Conservation (phyloP, 768 basidiomycete species). For the Mycena crocata region DNA sequence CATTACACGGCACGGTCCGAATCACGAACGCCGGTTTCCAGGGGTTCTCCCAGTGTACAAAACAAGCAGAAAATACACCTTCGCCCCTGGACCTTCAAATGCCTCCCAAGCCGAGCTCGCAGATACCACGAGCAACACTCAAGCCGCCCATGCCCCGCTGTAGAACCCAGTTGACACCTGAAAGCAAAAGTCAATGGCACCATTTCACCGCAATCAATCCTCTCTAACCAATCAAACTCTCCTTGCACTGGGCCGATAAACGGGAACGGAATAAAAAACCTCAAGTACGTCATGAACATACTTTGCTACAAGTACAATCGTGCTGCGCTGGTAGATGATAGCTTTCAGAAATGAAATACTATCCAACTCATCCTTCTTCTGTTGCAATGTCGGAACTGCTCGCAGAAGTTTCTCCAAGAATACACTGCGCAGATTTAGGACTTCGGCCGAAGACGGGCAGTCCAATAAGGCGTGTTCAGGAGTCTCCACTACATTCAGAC, state of each 20-base stretch:
- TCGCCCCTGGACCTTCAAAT: too few relatives aligned
- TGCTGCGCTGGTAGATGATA: background rate
- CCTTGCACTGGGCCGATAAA: background rate
- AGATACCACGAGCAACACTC: too few relatives aligned
- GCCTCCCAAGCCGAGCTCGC: too few relatives aligned
- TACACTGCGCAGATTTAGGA: background rate
- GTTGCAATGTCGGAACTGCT: background rate
- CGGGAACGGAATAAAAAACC: background rate
- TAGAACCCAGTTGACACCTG: too few relatives aligned
- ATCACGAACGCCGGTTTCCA: too few relatives aligned
- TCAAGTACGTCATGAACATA: background rate
- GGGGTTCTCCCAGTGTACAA: too few relatives aligned
- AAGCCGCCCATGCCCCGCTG: too few relatives aligned
- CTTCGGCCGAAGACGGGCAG: background rate
- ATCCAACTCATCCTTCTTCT: background rate
- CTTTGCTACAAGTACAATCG: background rate
- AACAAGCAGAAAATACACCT: too few relatives aligned
- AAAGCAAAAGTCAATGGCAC: too few relatives aligned
- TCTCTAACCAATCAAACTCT: too few relatives aligned
- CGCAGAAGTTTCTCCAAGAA: background rate
- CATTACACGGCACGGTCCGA: too few relatives aligned
- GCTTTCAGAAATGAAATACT: background rate
- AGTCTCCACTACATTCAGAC: background rate
- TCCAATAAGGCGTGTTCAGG: constrained; percentile 13
- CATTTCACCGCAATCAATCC: too few relatives aligned